Percentiles rank a stretch among this genome's conserved stretches.
These are phyloP conservation scores for Haplosporangium sp. DNA, from an alignment of 371 early-diverging fungal species.

Conservation along the genomic window DNA sequence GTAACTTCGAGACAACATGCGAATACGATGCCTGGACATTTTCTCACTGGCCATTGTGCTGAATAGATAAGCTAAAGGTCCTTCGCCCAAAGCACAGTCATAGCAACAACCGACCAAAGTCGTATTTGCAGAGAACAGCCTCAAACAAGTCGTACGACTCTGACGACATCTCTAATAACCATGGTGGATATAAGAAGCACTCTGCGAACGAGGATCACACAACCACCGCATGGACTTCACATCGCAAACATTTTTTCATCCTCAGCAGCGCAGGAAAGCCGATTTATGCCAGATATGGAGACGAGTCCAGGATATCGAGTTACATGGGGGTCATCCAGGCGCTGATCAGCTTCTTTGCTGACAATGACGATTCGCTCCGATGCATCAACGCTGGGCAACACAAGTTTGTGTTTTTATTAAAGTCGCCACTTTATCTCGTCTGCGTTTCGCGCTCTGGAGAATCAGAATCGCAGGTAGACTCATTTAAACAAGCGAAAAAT, in stretches of 20 bases:
- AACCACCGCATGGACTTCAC: slow-evolving; percentile 64
- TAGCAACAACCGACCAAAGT: slow-evolving; percentile 16
- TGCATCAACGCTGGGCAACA: slow-evolving; percentile 83
- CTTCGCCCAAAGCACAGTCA: slow-evolving; percentile 18
- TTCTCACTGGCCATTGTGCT: background rate
- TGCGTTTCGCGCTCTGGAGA: slow-evolving; percentile 86
- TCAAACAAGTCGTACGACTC: slow-evolving; percentile 46
- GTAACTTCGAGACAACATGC: too few species aligned
- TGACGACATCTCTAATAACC: slow-evolving; percentile 51
- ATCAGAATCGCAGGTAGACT: slow-evolving; percentile 77
- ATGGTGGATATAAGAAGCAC: slow-evolving; percentile 51
- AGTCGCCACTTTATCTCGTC: slow-evolving; percentile 87
- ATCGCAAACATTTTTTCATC: slow-evolving; percentile 85
- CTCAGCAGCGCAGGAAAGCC: slow-evolving; percentile 91
- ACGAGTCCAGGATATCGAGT: slow-evolving; percentile 88
- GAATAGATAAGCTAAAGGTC: slow-evolving; percentile 40
- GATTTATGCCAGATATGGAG: slow-evolving; percentile 87
- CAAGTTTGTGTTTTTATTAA: slow-evolving; percentile 84
- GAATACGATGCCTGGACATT: background rate
- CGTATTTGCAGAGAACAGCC: slow-evolving; percentile 19
- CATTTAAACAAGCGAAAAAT: background rate
- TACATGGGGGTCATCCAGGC: slow-evolving; percentile 95
- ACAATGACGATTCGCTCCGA: slow-evolving; percentile 82
- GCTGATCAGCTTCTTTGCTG: slow-evolving; percentile 86
- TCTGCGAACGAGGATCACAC: slow-evolving; percentile 51